A percentile compares a stretch with the other conserved stretches of the same genome.
These are phyloP conservation scores for Cordyceps javanica DNA, from an alignment of 2,329 filamentous ascomycete species.

Conservation along the genomic window DNA sequence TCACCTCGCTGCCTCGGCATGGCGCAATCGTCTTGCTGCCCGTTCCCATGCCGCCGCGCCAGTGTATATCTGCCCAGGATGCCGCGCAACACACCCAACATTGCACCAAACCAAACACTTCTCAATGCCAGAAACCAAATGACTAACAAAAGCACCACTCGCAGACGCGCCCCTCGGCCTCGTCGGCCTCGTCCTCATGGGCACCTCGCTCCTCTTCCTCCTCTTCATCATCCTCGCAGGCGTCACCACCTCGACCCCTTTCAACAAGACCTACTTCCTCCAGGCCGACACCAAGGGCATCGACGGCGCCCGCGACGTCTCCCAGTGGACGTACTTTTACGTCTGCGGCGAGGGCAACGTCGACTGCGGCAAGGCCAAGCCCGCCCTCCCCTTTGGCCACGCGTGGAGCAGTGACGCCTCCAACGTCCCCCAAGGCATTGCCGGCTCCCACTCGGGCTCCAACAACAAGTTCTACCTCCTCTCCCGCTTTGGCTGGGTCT, in stretches of 20 bases:
- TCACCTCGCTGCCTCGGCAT: too few species aligned
- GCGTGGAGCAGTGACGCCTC: slow-evolving; percentile 51
- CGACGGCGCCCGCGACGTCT: slow-evolving; percentile 55
- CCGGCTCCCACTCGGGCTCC: slow-evolving; percentile 49
- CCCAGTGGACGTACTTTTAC: slow-evolving; percentile 90
- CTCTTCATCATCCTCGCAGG: slow-evolving; percentile 55
- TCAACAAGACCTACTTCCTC: slow-evolving; percentile 80
- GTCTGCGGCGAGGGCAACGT: slow-evolving; percentile 62
- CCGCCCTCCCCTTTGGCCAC: slow-evolving; percentile 65
- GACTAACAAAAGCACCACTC: neutral
- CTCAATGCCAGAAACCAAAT: too few species aligned
- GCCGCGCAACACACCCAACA: neutral
- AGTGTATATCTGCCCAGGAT: too few species aligned
- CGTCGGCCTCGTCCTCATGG: slow-evolving; percentile 42
- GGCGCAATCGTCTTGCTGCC: too few species aligned
- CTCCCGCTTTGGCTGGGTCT: slow-evolving; percentile 89
- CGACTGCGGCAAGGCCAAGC: slow-evolving; percentile 57
- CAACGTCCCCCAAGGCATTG: slow-evolving; percentile 36
- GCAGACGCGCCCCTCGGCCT: slow-evolving; percentile 37
- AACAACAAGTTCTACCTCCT: slow-evolving; percentile 66
- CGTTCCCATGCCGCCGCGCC: neutral
- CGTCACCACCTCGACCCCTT: slow-evolving; percentile 41
- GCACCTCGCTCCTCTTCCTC: slow-evolving; percentile 45
- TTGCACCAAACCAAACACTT: too few species aligned
- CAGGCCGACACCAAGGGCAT: slow-evolving; percentile 70